Conservation (phyloP, 108 stramenopile species). For the Hondaea fermentalgiana region DNA sequence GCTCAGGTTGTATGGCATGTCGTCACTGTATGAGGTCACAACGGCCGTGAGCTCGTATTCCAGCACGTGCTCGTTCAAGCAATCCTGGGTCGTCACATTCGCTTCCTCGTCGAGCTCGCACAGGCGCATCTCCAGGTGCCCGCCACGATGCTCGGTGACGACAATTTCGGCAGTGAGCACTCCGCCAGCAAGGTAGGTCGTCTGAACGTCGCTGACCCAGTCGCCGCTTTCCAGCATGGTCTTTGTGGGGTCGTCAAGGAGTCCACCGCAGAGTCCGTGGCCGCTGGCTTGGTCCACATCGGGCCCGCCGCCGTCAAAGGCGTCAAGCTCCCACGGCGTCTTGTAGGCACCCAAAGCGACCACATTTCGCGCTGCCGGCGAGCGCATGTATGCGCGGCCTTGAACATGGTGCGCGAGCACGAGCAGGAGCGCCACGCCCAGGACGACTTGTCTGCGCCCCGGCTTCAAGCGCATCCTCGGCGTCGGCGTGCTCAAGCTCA, state of each 20-base stretch:
- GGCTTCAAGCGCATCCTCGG: not conserved
- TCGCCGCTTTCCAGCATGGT: not conserved
- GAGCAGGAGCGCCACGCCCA: not conserved
- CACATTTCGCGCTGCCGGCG: not conserved
- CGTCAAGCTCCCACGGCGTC: constrained; percentile 57
- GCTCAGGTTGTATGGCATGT: not conserved
- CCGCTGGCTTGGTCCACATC: constrained; percentile 71
- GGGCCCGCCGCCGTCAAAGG: constrained; percentile 79
- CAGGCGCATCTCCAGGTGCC: not conserved
- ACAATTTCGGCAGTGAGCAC: not conserved
- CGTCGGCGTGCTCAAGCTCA: not conserved
- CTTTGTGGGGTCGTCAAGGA: not conserved
- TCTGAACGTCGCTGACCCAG: not conserved
- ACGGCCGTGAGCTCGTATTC: not conserved
- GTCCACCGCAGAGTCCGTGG: constrained; percentile 9
- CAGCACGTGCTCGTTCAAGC: not conserved
- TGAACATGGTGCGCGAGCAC: not conserved
- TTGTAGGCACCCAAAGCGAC: not conserved
- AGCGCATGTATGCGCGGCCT: not conserved
- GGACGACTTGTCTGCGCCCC: not conserved
- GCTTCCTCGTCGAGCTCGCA: not conserved
- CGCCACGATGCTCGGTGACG: not conserved
- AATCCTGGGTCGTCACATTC: not conserved
- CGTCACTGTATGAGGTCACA: not conserved
- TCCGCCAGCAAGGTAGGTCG: not conserved